These are phyloP conservation scores for Camelina hispida DNA, from an alignment of 345 rosid species.

Conservation along the genomic window DNA sequence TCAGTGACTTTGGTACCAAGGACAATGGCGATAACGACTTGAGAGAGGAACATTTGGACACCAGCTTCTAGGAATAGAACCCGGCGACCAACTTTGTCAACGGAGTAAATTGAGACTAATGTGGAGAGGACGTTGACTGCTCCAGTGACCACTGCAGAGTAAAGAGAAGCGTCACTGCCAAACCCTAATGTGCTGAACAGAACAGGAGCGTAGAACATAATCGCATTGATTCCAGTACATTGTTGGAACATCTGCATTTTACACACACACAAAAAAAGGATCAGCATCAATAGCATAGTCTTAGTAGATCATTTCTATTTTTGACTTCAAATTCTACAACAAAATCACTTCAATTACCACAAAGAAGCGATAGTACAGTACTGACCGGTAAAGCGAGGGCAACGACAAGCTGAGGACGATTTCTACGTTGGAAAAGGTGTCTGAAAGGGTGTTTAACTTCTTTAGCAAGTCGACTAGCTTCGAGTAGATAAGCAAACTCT, in stretches of 20 bases:
- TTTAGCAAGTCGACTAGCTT: conserved; percentile 87
- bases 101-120: conserved; percentile 77
- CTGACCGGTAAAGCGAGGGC: conserved; percentile 85
- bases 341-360: too few species aligned
- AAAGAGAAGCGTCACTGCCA: conserved; percentile 78
- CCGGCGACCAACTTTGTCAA: conserved; percentile 87
- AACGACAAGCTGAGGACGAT: conserved; percentile 79
- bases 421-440: conserved; percentile 72
- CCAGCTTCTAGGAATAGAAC: conserved; percentile 84
- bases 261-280: background rate
- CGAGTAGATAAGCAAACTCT: conserved; percentile 81
- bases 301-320: too few species aligned
- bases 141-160: conserved; percentile 91
- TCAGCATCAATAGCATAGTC: background rate
- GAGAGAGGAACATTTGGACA: conserved; percentile 89
- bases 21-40: conserved; percentile 66
- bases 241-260: conserved; percentile 84
- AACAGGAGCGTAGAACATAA: conserved; percentile 97
- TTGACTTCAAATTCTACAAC: too few species aligned
- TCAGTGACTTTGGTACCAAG: conserved; percentile 81
- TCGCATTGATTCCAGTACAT: conserved; percentile 91
- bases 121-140: conserved; percentile 92
- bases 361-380: background rate
- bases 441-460: conserved; percentile 91
- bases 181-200: conserved; percentile 81